Conservation (phyloP, 805 yeast genomes). For the Groenewaldozyma salmanticensis region DNA sequence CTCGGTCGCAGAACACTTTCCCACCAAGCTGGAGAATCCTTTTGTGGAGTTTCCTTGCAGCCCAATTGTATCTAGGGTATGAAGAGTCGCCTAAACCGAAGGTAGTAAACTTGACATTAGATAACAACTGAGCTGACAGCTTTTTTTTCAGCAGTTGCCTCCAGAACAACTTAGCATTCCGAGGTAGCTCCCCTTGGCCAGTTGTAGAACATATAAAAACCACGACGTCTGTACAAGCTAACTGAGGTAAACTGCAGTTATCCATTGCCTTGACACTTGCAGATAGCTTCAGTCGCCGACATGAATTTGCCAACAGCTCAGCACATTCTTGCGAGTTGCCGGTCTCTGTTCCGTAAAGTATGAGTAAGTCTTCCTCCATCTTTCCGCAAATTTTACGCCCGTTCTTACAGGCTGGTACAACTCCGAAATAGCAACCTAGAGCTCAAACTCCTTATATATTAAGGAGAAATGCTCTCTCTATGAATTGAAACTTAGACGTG, state of each 20-base stretch:
- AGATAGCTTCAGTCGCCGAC: conserved; percentile 44
- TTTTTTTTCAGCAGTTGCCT: conserved; percentile 56
- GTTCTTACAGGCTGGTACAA: no score
- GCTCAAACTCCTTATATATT: no score
- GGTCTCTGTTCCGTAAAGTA: conserved; percentile 86
- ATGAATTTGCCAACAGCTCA: conserved; percentile 42
- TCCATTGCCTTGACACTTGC: conserved; percentile 47
- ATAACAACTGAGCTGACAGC: conserved; percentile 51
- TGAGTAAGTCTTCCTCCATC: conserved; percentile 35
- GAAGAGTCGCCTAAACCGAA: conserved; percentile 94
- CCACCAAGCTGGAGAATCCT: conserved; percentile 80
- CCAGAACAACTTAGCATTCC: conserved; percentile 69
- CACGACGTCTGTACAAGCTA: conserved; percentile 40
- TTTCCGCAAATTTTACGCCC: no score
- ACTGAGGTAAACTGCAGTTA: conserved; percentile 32
- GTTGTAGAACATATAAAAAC: conserved; percentile 75
- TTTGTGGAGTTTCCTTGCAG: conserved; percentile 72
- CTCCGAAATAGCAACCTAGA: no score
- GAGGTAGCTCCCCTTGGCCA: conserved; percentile 91
- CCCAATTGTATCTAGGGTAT: conserved; percentile 80
- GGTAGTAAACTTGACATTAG: conserved; percentile 53
- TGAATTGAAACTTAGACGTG: no score
- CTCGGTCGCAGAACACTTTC: conserved; percentile 53
- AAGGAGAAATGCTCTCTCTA: no score
- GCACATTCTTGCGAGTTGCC: conserved; percentile 89